Base-by-base conservation (phyloP, 208 protist species). In the Herpetomonas samuelpessoai region DNA sequence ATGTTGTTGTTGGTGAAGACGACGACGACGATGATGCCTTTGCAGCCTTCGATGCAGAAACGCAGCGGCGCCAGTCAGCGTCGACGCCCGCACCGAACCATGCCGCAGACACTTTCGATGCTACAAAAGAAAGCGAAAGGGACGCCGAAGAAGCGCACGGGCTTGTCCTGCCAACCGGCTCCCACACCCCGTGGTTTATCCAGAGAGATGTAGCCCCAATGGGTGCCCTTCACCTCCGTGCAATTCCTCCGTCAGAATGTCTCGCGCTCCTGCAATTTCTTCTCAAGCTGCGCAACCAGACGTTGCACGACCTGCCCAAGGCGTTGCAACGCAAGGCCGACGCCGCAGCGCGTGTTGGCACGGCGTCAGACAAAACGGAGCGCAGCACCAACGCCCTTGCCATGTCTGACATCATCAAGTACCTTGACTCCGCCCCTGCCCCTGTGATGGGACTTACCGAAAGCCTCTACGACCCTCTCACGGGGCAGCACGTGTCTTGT, bases 401-500 rank as follows among this genome's bases (percentile, higher is more conserved):
- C 21, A 61, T 88, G 10, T 62, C 64, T 21, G 81, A 93, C 47
- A 74, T 91, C 3, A 54, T 76, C 25, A 25, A 46, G 26, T 93
- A 91, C 70, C 68, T 91, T 14, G 81, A 91, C 49, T 77, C 66
- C 12, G 87, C 87, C 18, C 79, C 87, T 10, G 60, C 80, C 16
- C 83, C 87, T 2, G 77, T 93, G 22, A 25, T 89, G 30, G 83
- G 75, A 21, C 85, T 91, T 39, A 91, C 83, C 18, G 87, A 86
- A 57, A 50, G 65, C 48, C 65, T 79, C 25, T 49, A 64, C 49
- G 59, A 41, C 21, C 49, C 1, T 19, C 4, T 44, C 39, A 9
- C 27, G 22, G 25, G 3, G 29, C 12, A 6, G 27, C 49, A 3
- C 25, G 2, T 6, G 2, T 22, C 9, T 24, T 9, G 47, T 27